Evolutionary conservation across 257 asterid genomes (phyloP).

Genomic region (Parsonsia alboflavescens): DNA sequence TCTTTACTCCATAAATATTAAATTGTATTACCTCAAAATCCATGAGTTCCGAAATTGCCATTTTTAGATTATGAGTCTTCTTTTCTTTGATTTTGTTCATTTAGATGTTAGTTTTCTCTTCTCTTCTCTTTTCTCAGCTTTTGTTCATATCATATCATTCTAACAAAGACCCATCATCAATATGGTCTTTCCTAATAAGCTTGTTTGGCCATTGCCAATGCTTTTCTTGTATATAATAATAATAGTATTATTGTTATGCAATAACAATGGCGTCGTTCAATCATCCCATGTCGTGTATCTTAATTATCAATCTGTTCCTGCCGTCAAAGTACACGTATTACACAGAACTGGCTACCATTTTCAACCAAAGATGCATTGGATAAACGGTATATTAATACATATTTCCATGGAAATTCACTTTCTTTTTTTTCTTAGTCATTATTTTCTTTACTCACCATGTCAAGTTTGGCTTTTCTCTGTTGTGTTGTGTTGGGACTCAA

Average conservation of each 20-base stretch:
- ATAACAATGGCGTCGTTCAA: slow-evolving; percentile 17
- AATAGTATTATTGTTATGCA: neutral
- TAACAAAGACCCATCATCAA: neutral
- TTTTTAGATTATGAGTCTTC: neutral
- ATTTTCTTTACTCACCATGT: neutral
- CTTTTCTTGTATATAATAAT: neutral
- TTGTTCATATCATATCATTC: neutral
- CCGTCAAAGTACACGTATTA: neutral
- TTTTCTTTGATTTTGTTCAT: neutral
- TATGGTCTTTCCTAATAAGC: neutral
- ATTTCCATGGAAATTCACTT: no score
- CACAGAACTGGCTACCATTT: slow-evolving; percentile 58
- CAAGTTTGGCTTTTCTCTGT: neutral
- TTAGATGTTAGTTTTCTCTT: neutral
- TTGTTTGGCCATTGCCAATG: neutral
- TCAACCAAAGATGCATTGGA: slow-evolving; percentile 57
- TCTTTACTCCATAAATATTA: neutral
- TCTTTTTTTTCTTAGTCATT: no score
- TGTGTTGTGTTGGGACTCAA: neutral
- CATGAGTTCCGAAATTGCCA: neutral
- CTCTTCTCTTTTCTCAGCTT: no score
- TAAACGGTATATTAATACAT: slow-evolving; percentile 29
- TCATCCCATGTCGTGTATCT: slow-evolving; percentile 25
- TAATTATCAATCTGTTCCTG: slow-evolving; percentile 15
- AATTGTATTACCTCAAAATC: neutral